phyloP scores from a whole-genome alignment of 306 rosid genomes.

The Adenanthera pavonina region DNA sequence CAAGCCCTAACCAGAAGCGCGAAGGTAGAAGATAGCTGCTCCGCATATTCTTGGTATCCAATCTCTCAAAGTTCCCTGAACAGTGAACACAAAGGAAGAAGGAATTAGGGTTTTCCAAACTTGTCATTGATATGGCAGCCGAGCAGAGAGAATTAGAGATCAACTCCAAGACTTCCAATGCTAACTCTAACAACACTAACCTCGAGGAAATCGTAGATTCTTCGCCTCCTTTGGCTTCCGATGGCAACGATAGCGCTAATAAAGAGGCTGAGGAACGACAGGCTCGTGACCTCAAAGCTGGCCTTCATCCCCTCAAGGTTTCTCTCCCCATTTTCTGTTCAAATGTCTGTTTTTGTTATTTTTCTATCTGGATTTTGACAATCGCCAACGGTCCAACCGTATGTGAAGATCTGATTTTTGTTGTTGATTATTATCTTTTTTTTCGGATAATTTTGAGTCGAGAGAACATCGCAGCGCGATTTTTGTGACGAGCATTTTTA shows the following conservation, averaged over 20 bases:
- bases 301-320: constrained; percentile 33
- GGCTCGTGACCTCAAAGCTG: constrained; percentile 32
- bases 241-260: neutral
- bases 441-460: neutral
- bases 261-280: constrained; percentile 21
- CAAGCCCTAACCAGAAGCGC: constrained; percentile 4
- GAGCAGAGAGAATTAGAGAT: constrained; percentile 12
- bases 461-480: neutral
- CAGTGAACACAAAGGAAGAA: neutral
- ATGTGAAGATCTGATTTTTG: neutral
- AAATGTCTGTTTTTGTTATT: neutral
- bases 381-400: neutral
- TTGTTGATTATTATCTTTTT: neutral
- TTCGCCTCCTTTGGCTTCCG: neutral
- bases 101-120: constrained; percentile 4
- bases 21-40: neutral
- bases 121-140: neutral
- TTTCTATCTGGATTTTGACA: neutral
- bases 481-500: neutral
- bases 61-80: neutral
- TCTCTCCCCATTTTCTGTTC: neutral
- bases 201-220: constrained; percentile 12
- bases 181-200: neutral
- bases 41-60: neutral
- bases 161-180: constrained; percentile 2